A percentile compares a stretch with the other conserved stretches of the same genome.
Evolutionary conservation across 2,329 filamentous ascomycete genomes (phyloP).

Genomic region (Chaetomiaceae sp.): DNA sequence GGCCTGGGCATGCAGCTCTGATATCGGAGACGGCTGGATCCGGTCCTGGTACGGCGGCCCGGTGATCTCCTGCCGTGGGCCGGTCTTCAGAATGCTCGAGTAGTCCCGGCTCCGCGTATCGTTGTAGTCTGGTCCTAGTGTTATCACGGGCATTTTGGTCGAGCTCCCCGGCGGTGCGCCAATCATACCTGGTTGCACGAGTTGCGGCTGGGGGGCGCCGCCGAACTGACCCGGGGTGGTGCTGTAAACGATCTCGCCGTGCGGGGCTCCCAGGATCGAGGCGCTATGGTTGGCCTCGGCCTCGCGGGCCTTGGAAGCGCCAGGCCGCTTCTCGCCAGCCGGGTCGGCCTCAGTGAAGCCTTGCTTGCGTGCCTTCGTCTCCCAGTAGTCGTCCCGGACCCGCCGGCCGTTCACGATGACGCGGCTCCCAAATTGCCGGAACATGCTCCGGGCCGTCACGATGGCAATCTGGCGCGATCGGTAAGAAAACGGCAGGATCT

Average conservation of each 20-base stretch:
- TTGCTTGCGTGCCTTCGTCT: constrained; percentile 92
- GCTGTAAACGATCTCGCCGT: constrained; percentile 84
- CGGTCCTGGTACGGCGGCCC: constrained; percentile 85
- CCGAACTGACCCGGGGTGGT: constrained; percentile 62
- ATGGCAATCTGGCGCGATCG: constrained; percentile 98
- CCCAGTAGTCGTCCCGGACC: constrained; percentile 98
- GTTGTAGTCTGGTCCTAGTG: constrained; percentile 69
- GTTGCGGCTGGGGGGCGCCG: constrained; percentile 59
- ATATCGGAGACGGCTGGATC: constrained; percentile 65
- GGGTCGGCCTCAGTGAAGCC: constrained; percentile 96
- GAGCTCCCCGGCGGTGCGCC: constrained; percentile 56
- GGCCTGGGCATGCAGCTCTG: constrained; percentile 79
- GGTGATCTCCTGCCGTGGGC: constrained; percentile 82
- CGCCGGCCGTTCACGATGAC: constrained; percentile 84
- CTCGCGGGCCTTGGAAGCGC: constrained; percentile 81
- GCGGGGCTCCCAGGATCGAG: constrained; percentile 58
- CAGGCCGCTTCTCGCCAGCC: constrained; percentile 91
- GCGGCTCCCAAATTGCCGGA: constrained; percentile 92
- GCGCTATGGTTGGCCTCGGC: constrained; percentile 60
- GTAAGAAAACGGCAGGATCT: constrained; percentile 95
- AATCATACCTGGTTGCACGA: constrained; percentile 67
- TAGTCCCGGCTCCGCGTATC: constrained; percentile 76
- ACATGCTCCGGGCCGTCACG: constrained; percentile 96
- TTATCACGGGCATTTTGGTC: constrained; percentile 77
- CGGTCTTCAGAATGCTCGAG: constrained; percentile 66